These are phyloP conservation scores for Falciphora oryzae DNA, from an alignment of 2,329 filamentous ascomycete genomes.

Conservation along the genomic window DNA sequence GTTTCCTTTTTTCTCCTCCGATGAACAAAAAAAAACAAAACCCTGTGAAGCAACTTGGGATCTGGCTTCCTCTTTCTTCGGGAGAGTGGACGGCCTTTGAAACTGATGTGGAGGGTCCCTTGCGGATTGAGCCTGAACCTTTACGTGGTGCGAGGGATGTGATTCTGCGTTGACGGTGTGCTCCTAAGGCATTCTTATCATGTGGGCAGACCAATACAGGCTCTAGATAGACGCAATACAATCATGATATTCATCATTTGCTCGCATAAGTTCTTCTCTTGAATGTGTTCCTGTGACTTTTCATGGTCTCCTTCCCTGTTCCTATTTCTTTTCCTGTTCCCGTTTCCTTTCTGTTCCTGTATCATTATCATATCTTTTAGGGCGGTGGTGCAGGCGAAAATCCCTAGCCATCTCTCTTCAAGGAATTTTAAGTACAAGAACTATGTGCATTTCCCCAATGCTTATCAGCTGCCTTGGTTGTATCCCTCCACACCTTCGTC, in stretches of 20 bases:
- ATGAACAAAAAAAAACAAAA: not conserved
- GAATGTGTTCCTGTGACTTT: too few species aligned
- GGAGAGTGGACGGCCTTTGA: constrained; percentile 4
- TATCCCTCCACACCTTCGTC: too few species aligned
- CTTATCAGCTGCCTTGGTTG: not conserved
- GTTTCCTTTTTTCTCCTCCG: not conserved
- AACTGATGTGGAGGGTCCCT: constrained; percentile 11
- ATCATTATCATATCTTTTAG: too few species aligned
- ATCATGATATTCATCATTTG: not conserved
- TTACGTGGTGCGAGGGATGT: constrained; percentile 11
- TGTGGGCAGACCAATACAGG: not conserved
- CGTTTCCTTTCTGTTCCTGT: too few species aligned
- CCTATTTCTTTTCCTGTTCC: too few species aligned
- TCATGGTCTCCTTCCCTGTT: too few species aligned
- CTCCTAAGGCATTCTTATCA: not conserved
- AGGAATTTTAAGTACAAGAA: too few species aligned
- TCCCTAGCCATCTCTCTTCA: too few species aligned
- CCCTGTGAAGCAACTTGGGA: constrained; percentile 10
- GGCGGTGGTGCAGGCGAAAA: too few species aligned
- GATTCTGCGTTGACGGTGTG: not conserved
- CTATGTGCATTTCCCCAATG: too few species aligned
- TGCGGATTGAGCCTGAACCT: constrained; percentile 9
- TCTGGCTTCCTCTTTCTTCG: not conserved
- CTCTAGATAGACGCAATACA: not conserved
- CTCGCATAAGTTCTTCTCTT: too few species aligned